phyloP scores from a whole-genome alignment of 2,329 filamentous ascomycete species.

The Xylariaceae sp. region DNA sequence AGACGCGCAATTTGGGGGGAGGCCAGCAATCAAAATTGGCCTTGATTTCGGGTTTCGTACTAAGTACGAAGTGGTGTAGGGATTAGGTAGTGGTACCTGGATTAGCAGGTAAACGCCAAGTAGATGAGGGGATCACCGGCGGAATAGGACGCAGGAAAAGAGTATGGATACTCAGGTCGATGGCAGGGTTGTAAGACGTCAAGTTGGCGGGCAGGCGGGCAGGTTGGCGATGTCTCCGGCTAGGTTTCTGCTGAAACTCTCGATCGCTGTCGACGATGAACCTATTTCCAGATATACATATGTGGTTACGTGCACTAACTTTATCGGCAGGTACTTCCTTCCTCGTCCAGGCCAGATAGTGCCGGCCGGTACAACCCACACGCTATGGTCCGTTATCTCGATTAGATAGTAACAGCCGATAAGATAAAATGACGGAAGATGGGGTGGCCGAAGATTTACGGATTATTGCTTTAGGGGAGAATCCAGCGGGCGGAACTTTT shows the following conservation, averaged over 20 bases:
- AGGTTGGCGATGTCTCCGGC: too few species aligned
- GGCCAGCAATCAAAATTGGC: slow-evolving; percentile 16
- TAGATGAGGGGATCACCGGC: not conserved
- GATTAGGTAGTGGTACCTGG: not conserved
- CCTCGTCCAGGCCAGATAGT: not conserved
- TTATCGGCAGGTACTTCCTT: not conserved
- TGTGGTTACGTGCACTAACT: not conserved
- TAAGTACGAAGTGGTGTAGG: not conserved
- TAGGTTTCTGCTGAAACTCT: too few species aligned
- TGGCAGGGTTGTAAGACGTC: too few species aligned
- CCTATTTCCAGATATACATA: not conserved
- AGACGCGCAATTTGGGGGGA: slow-evolving; percentile 9
- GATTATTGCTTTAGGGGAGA: too few species aligned
- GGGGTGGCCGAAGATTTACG: too few species aligned
- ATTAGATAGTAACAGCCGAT: not conserved
- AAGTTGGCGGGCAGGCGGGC: too few species aligned
- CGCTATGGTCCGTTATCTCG: not conserved
- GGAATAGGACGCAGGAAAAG: not conserved
- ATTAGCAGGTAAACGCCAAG: not conserved
- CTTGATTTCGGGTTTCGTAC: not conserved
- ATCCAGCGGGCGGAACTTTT: too few species aligned
- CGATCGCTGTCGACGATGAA: too few species aligned
- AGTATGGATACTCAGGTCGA: not conserved
- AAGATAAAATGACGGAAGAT: not conserved
- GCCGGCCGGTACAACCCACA: not conserved